phyloP scores from a whole-genome alignment of 768 basidiomycete species.

The Naganishia vishniacii region DNA sequence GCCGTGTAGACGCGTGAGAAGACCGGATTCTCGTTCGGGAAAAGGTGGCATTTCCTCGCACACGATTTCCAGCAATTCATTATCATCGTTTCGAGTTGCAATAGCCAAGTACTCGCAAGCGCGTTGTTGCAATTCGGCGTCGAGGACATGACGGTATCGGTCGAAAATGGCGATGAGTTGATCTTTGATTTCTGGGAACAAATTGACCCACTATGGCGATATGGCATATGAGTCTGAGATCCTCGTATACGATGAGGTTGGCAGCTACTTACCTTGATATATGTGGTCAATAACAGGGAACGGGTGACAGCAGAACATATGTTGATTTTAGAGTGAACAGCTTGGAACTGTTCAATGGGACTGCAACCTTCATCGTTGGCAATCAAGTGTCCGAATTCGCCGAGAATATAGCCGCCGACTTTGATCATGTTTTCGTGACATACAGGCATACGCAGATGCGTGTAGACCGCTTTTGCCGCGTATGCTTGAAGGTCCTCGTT shows the following conservation, averaged over 20 bases:
- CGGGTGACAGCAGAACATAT: conserved; percentile 88
- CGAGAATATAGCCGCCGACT: conserved; percentile 92
- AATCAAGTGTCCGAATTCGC: conserved; percentile 96
- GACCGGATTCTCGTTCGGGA: conserved; percentile 85
- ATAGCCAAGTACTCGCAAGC: conserved; percentile 96
- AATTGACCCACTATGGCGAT: conserved; percentile 74
- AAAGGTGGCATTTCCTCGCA: conserved; percentile 99
- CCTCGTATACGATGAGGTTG: neutral
- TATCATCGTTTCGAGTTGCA: conserved; percentile 75
- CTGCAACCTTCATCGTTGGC: conserved; percentile 91
- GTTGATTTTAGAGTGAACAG: conserved; percentile 88
- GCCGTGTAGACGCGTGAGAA: conserved; percentile 77
- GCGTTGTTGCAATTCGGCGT: conserved; percentile 93
- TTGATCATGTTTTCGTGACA: conserved; percentile 71
- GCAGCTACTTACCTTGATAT: conserved; percentile 66
- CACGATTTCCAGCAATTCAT: conserved; percentile 84
- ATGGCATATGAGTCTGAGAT: neutral
- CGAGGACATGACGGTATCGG: conserved; percentile 92
- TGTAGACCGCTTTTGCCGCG: conserved; percentile 84
- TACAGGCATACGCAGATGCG: conserved; percentile 75
- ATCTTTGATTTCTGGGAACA: conserved; percentile 95
- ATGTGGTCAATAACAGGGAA: conserved; percentile 87
- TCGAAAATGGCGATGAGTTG: conserved; percentile 93
- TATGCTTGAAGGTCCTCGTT: conserved; percentile 96
- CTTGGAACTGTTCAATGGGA: conserved; percentile 87